These are phyloP conservation scores for Leucoagaricus sp. DNA, from an alignment of 1,284 basidiomycete species.

Conservation along the genomic window DNA sequence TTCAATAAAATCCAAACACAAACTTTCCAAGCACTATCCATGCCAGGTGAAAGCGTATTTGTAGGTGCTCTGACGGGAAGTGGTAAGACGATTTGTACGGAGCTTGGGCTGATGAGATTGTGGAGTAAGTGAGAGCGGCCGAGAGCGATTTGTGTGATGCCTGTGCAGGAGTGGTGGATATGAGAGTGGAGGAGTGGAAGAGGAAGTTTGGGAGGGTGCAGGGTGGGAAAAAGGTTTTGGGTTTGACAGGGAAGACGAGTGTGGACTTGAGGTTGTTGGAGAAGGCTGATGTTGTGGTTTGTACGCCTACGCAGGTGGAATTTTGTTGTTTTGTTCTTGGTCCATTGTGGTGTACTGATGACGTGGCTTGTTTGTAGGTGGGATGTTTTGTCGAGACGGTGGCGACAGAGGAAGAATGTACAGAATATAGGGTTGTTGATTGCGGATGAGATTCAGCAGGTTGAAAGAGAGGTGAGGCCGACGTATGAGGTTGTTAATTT, in stretches of 20 bases:
- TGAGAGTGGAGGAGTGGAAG: constrained; percentile 88
- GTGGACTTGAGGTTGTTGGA: constrained; percentile 92
- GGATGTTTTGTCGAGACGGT: constrained; percentile 95
- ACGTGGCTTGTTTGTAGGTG: constrained; percentile 64
- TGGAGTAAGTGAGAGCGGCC: constrained; percentile 86
- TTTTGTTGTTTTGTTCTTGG: neutral
- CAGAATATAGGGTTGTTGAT: constrained; percentile 93
- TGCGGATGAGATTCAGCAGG: constrained; percentile 93
- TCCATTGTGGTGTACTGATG: neutral
- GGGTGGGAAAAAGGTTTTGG: constrained; percentile 92
- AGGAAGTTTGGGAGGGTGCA: constrained; percentile 83
- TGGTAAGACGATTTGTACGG: constrained; percentile 97
- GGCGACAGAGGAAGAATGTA: constrained; percentile 97
- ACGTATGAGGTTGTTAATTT: constrained; percentile 97
- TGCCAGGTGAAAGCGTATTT: constrained; percentile 94
- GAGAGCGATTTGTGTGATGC: constrained; percentile 95
- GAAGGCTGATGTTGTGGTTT: constrained; percentile 91
- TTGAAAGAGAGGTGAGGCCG: constrained; percentile 90
- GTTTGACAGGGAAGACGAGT: constrained; percentile 93
- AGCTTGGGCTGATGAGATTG: constrained; percentile 90
- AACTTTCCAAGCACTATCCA: constrained; percentile 97
- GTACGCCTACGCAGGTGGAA: constrained; percentile 76
- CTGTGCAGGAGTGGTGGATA: constrained; percentile 95
- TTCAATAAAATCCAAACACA: constrained; percentile 99
- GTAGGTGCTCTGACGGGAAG: constrained; percentile 96